Percentiles rank a stretch among this genome's conserved stretches.
Evolutionary conservation across 352 stramenopile genomes (phyloP).

Genomic region (Phytopythium helicoides): DNA sequence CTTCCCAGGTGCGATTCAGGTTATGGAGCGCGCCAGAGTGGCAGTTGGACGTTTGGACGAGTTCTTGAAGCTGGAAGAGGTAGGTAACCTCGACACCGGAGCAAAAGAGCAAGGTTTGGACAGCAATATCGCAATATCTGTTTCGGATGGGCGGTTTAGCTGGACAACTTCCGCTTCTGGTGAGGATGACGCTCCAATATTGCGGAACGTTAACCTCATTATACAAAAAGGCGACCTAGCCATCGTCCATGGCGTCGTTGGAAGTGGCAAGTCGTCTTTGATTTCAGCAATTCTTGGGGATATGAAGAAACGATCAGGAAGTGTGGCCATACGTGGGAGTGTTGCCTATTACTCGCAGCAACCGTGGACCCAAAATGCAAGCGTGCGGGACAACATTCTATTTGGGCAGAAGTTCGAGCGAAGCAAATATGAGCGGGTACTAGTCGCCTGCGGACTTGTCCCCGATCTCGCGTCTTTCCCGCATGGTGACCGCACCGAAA

Average conservation of each 20-base stretch:
- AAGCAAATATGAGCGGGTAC: slow-evolving; percentile 26
- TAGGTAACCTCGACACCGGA: slow-evolving; percentile 16
- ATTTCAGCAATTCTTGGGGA: slow-evolving; percentile 63
- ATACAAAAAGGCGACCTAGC: slow-evolving; percentile 49
- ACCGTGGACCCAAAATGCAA: slow-evolving; percentile 91
- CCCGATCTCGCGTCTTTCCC: slow-evolving; percentile 78
- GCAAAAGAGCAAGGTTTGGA: slow-evolving; percentile 9
- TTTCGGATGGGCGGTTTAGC: slow-evolving; percentile 32
- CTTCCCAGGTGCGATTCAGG: slow-evolving; percentile 32
- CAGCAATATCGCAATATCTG: slow-evolving; percentile 24
- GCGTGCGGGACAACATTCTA: slow-evolving; percentile 89
- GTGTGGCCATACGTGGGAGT: slow-evolving; percentile 30
- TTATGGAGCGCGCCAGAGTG: slow-evolving; percentile 39
- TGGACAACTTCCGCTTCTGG: slow-evolving; percentile 11
- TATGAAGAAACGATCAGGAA: slow-evolving; percentile 63
- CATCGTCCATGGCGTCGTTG: slow-evolving; percentile 48
- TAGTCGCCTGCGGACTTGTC: slow-evolving; percentile 61
- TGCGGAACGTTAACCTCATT: slow-evolving; percentile 34
- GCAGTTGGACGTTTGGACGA: slow-evolving; percentile 28
- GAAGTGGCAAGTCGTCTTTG: slow-evolving; percentile 57
- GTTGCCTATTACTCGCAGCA: slow-evolving; percentile 64
- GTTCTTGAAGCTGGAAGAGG: slow-evolving; percentile 28
- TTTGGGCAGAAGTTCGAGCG: slow-evolving; percentile 59
- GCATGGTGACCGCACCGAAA: slow-evolving; percentile 87
- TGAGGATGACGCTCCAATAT: slow-evolving; percentile 6